These are phyloP conservation scores for Calonectria pseudoreteaudii DNA, from an alignment of 2,329 filamentous ascomycete species.

Conservation along the genomic window DNA sequence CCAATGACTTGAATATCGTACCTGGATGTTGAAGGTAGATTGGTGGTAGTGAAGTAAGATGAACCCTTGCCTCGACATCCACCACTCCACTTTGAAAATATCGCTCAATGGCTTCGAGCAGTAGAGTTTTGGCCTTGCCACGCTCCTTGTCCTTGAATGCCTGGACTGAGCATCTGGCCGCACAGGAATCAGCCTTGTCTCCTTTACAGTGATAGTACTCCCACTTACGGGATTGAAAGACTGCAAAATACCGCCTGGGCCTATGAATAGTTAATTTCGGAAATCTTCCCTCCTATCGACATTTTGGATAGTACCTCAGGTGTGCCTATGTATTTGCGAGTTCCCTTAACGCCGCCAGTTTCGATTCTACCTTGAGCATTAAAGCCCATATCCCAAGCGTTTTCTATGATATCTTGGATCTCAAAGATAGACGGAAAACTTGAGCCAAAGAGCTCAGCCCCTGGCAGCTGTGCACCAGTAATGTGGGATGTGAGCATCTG, in stretches of 20 bases:
- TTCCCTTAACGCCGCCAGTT: conserved; percentile 88
- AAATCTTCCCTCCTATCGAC: no score
- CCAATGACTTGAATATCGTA: conserved; percentile 41
- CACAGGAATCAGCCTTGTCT: conserved; percentile 14
- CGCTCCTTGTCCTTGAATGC: conserved; percentile 65
- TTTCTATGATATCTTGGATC: conserved; percentile 88
- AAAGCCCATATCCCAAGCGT: conserved; percentile 88
- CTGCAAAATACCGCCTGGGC: conserved; percentile 82
- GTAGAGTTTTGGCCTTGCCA: conserved; percentile 59
- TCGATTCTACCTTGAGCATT: conserved; percentile 80
- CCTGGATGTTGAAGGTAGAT: conserved; percentile 91
- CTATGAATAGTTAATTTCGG: conserved; percentile 52
- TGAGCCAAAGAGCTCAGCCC: conserved; percentile 69
- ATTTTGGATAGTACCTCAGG: conserved; percentile 71
- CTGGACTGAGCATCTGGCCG: conserved; percentile 69
- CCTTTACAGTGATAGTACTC: neutral
- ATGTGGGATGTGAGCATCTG: conserved; percentile 91
- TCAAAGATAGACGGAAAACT: conserved; percentile 80
- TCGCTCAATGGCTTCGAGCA: conserved; percentile 76
- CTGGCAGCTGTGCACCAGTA: conserved; percentile 66
- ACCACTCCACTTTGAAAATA: conserved; percentile 75
- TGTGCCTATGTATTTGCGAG: conserved; percentile 95
- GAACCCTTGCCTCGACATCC: conserved; percentile 66
- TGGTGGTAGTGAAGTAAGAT: conserved; percentile 78
- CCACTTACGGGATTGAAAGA: conserved; percentile 72